phyloP scores from a whole-genome alignment of 1,284 basidiomycete species.

The Ganoderma leucocontextum region DNA sequence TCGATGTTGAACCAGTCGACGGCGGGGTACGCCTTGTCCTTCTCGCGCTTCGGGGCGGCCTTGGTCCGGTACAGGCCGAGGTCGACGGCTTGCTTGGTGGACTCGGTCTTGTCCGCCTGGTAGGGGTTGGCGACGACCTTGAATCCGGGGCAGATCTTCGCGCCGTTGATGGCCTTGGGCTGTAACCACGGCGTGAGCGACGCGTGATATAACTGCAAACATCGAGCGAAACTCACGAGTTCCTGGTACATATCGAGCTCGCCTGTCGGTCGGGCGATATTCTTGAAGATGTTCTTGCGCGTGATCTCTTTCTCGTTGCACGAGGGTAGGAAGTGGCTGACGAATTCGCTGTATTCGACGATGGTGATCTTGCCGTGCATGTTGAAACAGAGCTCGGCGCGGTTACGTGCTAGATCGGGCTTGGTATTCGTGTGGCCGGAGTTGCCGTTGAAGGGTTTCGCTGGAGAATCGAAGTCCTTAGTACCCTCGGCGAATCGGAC shows the following conservation, averaged over 20 bases:
- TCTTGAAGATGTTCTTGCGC: not conserved
- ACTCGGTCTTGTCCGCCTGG: constrained; percentile 4
- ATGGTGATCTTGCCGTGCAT: constrained; percentile 13
- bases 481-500: constrained; percentile 1
- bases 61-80: constrained; percentile 14
- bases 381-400: constrained; percentile 7
- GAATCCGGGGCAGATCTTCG: constrained; percentile 12
- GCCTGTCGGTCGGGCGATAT: not conserved
- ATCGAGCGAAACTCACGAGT: not conserved
- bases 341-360: not conserved
- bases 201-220: not conserved
- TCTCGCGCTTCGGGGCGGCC: not conserved
- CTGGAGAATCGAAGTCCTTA: not conserved
- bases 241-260: constrained; percentile 2
- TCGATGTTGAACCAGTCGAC: constrained; percentile 18
- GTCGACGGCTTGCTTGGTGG: constrained; percentile 5
- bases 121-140: constrained; percentile 2
- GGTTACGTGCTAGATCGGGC: not conserved
- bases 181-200: not conserved
- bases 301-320: no score
- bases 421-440: not conserved
- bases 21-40: not conserved
- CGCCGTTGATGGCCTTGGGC: constrained; percentile 15
- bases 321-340: not conserved
- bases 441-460: not conserved